Base-by-base conservation (phyloP, 495 filamentous ascomycete species). In the Aspergillus nidulans region DNA sequence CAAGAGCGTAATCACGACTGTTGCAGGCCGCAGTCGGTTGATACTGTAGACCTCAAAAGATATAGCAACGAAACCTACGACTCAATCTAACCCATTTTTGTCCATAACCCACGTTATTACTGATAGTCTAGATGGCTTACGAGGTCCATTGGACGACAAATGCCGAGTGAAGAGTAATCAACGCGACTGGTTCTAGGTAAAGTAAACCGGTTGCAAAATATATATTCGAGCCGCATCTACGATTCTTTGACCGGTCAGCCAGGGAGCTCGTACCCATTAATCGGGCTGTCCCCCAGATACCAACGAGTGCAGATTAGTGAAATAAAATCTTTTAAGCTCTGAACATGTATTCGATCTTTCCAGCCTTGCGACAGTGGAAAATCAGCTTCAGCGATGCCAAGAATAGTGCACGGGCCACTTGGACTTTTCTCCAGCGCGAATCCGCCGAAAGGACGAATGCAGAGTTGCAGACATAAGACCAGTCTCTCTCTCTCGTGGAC, bases 361-460 rank as follows among this genome's bases (percentile, higher is more conserved):
- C 2, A 6, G 6, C 4, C 2, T 34, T 34, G 30, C 9, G n/a
- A 39, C 4, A 39, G 36, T 39, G 9, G 6, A 39, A 18, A 12
- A n/a, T 1, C 3, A 18, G 36, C 30, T 13, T 34, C 1, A 18
- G 18, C 3, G 8, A 16, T 36, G 51, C 57, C 45, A 59, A 55
- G 57, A 46, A 5, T 2, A 4, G n/a, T 25, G 57, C 57, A 55
- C 57, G 40, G 57, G 32, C 57, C 57, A 59, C 38, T 10, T 18
- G 52, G 46, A 28, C 23, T 52, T 49, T 55, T 58, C 55, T 55
- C 57, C 30, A 55, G 52, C 39, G 52, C 40, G 42, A 53, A 44
- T 59, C 51, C 56, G 56, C 51, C 51, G 43, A 45, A 50, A 19
- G 36, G n/a, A 39, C 36, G 28, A n/a, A 34, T 40, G 16, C 7